A percentile compares a stretch with the other conserved stretches of the same genome.
These are phyloP conservation scores for Sporodiniella umbellata DNA, from an alignment of 371 early-diverging fungal species.

Conservation along the genomic window DNA sequence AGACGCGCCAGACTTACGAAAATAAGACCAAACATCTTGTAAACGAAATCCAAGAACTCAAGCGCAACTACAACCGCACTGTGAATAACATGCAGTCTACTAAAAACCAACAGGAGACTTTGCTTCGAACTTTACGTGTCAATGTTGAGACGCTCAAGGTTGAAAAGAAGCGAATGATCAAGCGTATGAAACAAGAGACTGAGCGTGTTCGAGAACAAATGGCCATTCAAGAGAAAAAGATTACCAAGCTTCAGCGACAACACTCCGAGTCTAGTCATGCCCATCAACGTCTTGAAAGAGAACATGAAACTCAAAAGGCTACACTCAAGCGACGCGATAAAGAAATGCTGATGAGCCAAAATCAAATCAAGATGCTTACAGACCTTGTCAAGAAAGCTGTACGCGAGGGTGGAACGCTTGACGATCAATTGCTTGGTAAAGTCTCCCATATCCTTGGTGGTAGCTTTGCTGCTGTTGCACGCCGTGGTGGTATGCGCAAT, in stretches of 20 bases:
- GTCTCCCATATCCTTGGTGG: slow-evolving; percentile 48
- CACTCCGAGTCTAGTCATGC: slow-evolving; percentile 66
- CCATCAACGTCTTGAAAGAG: slow-evolving; percentile 65
- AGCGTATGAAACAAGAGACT: slow-evolving; percentile 75
- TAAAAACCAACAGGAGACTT: slow-evolving; percentile 51
- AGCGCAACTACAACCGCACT: slow-evolving; percentile 58
- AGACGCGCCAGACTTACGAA: slow-evolving; percentile 61
- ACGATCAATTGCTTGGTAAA: slow-evolving; percentile 36
- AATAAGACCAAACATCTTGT: slow-evolving; percentile 68
- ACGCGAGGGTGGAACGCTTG: slow-evolving; percentile 46
- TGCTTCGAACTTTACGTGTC: slow-evolving; percentile 49
- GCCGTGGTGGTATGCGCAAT: slow-evolving; percentile 24
- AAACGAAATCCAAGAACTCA: slow-evolving; percentile 64
- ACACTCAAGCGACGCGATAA: slow-evolving; percentile 55
- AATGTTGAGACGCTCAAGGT: slow-evolving; percentile 65
- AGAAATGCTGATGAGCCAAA: slow-evolving; percentile 55
- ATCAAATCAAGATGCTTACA: slow-evolving; percentile 52
- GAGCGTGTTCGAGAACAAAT: slow-evolving; percentile 67
- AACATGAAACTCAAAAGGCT: slow-evolving; percentile 63
- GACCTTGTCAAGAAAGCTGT: slow-evolving; percentile 50
- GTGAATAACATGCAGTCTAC: slow-evolving; percentile 52
- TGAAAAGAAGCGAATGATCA: slow-evolving; percentile 79
- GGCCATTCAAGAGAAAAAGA: slow-evolving; percentile 65
- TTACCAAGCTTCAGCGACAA: slow-evolving; percentile 67
- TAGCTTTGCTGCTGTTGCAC: slow-evolving; percentile 35